Percentiles rank a stretch among this genome's conserved stretches.
phyloP scores from a whole-genome alignment of 805 yeast species.

The Lipomyces chichibuensis region DNA sequence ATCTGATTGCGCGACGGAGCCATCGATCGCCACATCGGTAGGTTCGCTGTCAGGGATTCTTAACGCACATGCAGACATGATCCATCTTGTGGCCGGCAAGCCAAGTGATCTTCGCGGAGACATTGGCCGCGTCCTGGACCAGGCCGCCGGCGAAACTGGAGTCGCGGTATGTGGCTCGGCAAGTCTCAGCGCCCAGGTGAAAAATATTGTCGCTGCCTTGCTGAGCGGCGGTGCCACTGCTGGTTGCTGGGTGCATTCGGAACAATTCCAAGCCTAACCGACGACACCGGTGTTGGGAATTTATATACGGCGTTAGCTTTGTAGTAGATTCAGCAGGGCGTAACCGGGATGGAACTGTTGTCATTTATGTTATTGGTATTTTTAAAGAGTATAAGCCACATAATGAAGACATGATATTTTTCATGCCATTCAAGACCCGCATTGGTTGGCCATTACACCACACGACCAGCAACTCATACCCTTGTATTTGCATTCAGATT shows the following conservation, averaged over 20 bases:
- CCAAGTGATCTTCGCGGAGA: slow-evolving; percentile 15
- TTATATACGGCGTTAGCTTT: too few species aligned
- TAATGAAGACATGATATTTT: too few species aligned
- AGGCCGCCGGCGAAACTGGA: slow-evolving; percentile 35
- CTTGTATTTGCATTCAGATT: too few species aligned
- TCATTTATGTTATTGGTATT: too few species aligned
- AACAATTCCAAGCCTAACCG: slow-evolving; percentile 18
- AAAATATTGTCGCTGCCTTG: slow-evolving; percentile 28
- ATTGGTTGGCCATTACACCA: too few species aligned
- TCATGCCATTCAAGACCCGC: too few species aligned
- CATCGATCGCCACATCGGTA: background rate
- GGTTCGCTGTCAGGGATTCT: background rate
- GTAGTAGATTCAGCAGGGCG: background rate
- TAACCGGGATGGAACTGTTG: too few species aligned
- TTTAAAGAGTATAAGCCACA: too few species aligned
- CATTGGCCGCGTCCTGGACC: slow-evolving; percentile 13
- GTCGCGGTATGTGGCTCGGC: slow-evolving; percentile 37
- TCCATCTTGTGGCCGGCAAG: slow-evolving; percentile 9
- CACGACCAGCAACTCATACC: too few species aligned
- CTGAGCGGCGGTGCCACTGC: slow-evolving; percentile 35
- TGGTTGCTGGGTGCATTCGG: slow-evolving; percentile 37
- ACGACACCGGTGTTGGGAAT: background rate
- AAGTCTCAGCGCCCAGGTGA: slow-evolving; percentile 19
- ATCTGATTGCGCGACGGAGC: slow-evolving; percentile 8
- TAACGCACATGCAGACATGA: background rate